Evolutionary conservation across 2,329 filamentous ascomycete species (phyloP).

Genomic region (Fusarium globosum): DNA sequence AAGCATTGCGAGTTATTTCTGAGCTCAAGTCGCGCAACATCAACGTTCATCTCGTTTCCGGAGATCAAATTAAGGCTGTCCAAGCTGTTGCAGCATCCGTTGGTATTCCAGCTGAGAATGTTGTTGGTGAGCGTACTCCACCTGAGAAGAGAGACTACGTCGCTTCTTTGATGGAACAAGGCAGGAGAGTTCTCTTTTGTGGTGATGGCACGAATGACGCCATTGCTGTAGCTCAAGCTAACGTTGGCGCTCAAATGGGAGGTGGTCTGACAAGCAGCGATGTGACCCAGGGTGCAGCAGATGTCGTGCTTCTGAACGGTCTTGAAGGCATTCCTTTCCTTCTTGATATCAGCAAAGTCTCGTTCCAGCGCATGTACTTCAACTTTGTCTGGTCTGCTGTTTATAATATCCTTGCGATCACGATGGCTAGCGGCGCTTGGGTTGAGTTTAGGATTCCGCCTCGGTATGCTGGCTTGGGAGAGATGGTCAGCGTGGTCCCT

Average conservation of each 20-base stretch:
- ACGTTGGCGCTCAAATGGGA: conserved; percentile 7
- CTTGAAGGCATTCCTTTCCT: conserved; percentile 2
- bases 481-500: conserved; percentile 14
- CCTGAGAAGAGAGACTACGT: conserved; percentile 13
- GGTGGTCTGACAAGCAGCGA: conserved; percentile 6
- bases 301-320: not conserved
- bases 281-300: conserved; percentile 7
- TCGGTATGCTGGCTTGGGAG: conserved; percentile 5
- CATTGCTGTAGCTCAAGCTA: not conserved
- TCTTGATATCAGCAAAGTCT: conserved; percentile 7
- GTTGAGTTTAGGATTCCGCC: conserved; percentile 5
- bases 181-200: not conserved
- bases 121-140: not conserved
- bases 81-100: not conserved
- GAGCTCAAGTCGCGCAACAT: conserved; percentile 9
- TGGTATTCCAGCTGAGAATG: not conserved
- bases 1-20: not conserved
- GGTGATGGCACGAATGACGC: conserved; percentile 9
- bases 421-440: conserved; percentile 16
- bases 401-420: conserved; percentile 4
- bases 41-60: not conserved
- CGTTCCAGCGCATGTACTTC: conserved; percentile 5
- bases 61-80: not conserved
- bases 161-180: not conserved
- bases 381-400: conserved; percentile 20